Base-by-base conservation (phyloP, 2,329 filamentous ascomycete species). In the Thelonectria rubi region DNA sequence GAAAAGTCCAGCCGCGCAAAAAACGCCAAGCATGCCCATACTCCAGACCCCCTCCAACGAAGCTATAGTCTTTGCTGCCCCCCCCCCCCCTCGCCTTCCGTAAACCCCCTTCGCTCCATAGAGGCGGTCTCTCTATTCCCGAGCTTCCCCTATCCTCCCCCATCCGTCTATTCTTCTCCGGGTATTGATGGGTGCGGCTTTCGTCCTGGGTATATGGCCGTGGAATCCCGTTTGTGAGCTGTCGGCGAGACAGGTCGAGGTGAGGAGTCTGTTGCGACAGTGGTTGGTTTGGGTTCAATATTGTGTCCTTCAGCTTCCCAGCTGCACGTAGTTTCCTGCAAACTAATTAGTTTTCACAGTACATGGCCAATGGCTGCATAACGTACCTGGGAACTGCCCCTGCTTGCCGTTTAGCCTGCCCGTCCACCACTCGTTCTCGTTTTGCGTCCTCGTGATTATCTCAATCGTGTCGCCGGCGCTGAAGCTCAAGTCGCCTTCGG, bases 361-460 rank as follows among this genome's bases (percentile, higher is more conserved):
- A 21, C 49, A n/a, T 30, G 8, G 17, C 11, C 14, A n/a, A 3
- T 5, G 1, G 30, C 14, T 40, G 9, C 18, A 37, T 15, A 21
- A 76, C 87, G 75, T 83, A 97, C 95, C 95, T 79, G 95, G 95
- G 76, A 99, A 99, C 74, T 98, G 94, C 24, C 95, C 95, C 73
- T 91, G 82, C 78, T 90, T 90, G 50, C 91, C 93, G 61, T 90
- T 84, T 55, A 97, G 75, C 74, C 88, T 91, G 39, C 95, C 95
- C 9, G 85, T 89, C 95, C 95, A 99, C 95, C 95, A 99, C 78
- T 99, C 95, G 70, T 99, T 98, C 53, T 92, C 89, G 72, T 97
- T 97, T 65, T 86, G 84, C n/a, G 93, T 97, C 68, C 92, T 86
- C 62, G 84, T 85, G 2, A 95, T 76, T 69, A 99, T 94, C 76